Evolutionary conservation across 2,329 filamentous ascomycete genomes (phyloP), one percentile per base, ranked within the genome.

Genomic region (Davidsoniella eucalypti): DNA sequence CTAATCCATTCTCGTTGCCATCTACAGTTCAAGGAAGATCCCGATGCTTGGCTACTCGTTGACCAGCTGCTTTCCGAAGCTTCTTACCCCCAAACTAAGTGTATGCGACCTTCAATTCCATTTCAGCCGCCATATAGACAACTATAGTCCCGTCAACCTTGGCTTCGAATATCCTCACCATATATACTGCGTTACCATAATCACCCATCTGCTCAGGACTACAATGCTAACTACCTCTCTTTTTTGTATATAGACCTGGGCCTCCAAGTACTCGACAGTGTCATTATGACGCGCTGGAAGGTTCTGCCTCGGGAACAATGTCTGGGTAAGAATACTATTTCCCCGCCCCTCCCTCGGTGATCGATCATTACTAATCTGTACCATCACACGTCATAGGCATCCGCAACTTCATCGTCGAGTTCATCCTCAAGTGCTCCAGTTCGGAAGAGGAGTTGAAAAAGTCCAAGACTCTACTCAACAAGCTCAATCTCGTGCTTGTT

Each of bases 201-300:
- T 25, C 44, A 21, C 23, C 44, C 16, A 33, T 33, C 38, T n/a
- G 4, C 5, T 14, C 10, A 41, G 21, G 26, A 37, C n/a, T 25
- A 23, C 39, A 43, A 42, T 21, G 8, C 23, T 26, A 12, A 37
- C 33, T n/a, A 33, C 43, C 12, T 33, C 25, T 39, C 7, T 42
- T 26, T 21, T 43, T 29, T 12, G 16, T 14, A 48, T 36, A 21
- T 59, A 93, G 87, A 94, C 66, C 74, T 98, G 61, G 92, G 88
- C 49, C 73, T 98, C 57, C 92, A 98, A 69, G 88, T 98, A 57
- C 79, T 98, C 56, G 92, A 98, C 70, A 87, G 87, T 77, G 90
- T 98, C 57, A 96, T 98, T 64, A 86, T 90, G 80, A 98, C 92
- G 58, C 82, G 92, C 71, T 98, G 92, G 93, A 98, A 95, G 71